Percentiles rank a stretch among this genome's conserved stretches.
Conservation (phyloP, 1,139 yeast genomes). For the Yamadazyma triangularis region DNA sequence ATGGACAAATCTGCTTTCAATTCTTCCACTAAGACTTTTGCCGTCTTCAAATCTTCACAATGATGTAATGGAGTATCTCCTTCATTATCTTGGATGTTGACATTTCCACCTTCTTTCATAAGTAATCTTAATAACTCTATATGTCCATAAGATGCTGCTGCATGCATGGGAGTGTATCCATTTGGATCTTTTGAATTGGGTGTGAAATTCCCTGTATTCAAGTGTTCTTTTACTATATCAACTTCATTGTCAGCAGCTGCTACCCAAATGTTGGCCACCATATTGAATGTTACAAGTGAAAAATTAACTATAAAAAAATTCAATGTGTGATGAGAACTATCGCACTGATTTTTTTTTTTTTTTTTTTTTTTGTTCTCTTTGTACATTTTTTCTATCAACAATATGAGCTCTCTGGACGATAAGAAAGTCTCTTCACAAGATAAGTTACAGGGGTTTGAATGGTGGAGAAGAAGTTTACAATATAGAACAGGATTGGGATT, state of each 20-base stretch:
- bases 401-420: slow-evolving; percentile 1
- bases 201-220: slow-evolving; percentile 47
- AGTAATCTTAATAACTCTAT: slow-evolving; percentile 58
- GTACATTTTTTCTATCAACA: neutral
- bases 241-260: slow-evolving; percentile 86
- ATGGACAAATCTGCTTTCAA: slow-evolving; percentile 60
- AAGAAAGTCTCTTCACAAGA: slow-evolving; percentile 19
- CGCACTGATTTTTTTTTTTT: slow-evolving; percentile 1
- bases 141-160: slow-evolving; percentile 93
- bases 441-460: slow-evolving; percentile 53
- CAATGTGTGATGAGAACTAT: neutral
- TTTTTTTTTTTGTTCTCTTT: neutral
- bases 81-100: slow-evolving; percentile 77
- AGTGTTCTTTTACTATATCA: slow-evolving; percentile 50
- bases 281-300: slow-evolving; percentile 8
- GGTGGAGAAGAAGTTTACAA: slow-evolving; percentile 76
- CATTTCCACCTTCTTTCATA: slow-evolving; percentile 64
- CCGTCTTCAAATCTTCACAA: slow-evolving; percentile 67
- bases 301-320: neutral
- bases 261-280: slow-evolving; percentile 78
- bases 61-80: slow-evolving; percentile 97
- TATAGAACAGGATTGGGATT: slow-evolving; percentile 73
- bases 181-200: slow-evolving; percentile 81
- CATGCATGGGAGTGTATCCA: slow-evolving; percentile 95
- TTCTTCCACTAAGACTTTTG: slow-evolving; percentile 60